Evolutionary conservation across 2,329 filamentous ascomycete genomes (phyloP), one percentile per base, ranked within the genome.

Genomic region (Furcasterigmium furcatum): DNA sequence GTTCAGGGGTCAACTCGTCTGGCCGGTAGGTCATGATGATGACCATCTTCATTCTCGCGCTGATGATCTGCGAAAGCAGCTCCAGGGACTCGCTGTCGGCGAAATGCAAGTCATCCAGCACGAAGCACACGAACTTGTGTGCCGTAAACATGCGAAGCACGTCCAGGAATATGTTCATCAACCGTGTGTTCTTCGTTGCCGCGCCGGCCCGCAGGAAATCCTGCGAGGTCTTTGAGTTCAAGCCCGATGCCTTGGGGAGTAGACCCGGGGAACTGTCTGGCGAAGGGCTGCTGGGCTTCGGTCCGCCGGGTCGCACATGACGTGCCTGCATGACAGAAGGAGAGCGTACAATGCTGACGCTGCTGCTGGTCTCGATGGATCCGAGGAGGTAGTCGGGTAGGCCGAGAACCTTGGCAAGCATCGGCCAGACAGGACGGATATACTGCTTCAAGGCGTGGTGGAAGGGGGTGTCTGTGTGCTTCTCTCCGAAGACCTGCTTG

Each of bases 91-190:
- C 92, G 21, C 87, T 81, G 59, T 96, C 92, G 7, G 91, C 90
- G 63, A 90, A 94, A 56, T 96, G 91, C 25, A 96, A 70, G 63
- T 96, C 92, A 58, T 96, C 92, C 22, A 96, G 68, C 55, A 85
- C 91, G 55, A 96, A 84, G 58, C 89, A 95, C 44, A 96, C 91
- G 56, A 96, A 84, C 56, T 91, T 94, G 61, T 91, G 84, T 18
- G 84, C 76, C 0, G 89, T 87, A 45, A 97, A 84, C 35, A 95
- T 80, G 43, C 88, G 81, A 42, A 96, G 66, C 9, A 96, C 85
- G 54, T 96, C 91, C 38, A 96, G 71, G 55, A 95, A 92, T 2
- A 88, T 91, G 58, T 91, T 92, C 76, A 92, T 88, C 46, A 96
- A 77, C 12, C 89, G 83, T 52, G 89, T 85, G 2, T 75, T 79